These are phyloP conservation scores for Lactarius vividus DNA, from an alignment of 768 basidiomycete species.

Conservation along the genomic window DNA sequence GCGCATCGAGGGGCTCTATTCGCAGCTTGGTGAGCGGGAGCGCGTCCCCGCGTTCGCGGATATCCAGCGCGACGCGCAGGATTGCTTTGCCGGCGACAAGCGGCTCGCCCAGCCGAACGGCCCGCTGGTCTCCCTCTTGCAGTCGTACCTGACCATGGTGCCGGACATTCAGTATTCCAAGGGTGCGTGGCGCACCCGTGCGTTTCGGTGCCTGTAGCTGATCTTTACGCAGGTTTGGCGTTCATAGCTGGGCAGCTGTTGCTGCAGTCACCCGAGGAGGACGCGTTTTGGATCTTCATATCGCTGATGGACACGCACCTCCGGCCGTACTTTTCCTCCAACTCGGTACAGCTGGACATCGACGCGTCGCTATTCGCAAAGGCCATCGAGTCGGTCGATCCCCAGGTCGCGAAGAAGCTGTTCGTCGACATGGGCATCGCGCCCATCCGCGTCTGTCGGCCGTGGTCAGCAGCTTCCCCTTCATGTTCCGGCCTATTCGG, in stretches of 20 bases:
- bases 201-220: background rate
- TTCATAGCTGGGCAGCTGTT: constrained; percentile 70
- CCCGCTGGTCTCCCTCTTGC: constrained; percentile 50
- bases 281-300: constrained; percentile 88
- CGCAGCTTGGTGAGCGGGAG: constrained; percentile 55
- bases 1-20: constrained; percentile 65
- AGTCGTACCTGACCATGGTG: constrained; percentile 82
- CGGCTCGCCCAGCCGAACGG: constrained; percentile 57
- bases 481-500: background rate
- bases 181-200: constrained; percentile 41
- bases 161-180: constrained; percentile 70
- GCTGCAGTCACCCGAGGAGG: constrained; percentile 77
- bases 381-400: constrained; percentile 63
- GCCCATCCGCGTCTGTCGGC: constrained; percentile 54
- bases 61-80: constrained; percentile 58
- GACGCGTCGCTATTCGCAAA: constrained; percentile 70
- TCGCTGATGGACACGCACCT: constrained; percentile 83
- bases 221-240: constrained; percentile 51
- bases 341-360: constrained; percentile 64
- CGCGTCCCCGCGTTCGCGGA: constrained; percentile 47
- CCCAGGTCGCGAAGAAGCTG: constrained; percentile 59
- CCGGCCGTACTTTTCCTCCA: constrained; percentile 70
- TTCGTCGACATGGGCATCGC: constrained; percentile 61
- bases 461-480: constrained; percentile 50
- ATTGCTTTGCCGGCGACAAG: constrained; percentile 55